Base-by-base conservation (phyloP, 371 early-diverging fungal species). In the Haplosporangium sp. region DNA sequence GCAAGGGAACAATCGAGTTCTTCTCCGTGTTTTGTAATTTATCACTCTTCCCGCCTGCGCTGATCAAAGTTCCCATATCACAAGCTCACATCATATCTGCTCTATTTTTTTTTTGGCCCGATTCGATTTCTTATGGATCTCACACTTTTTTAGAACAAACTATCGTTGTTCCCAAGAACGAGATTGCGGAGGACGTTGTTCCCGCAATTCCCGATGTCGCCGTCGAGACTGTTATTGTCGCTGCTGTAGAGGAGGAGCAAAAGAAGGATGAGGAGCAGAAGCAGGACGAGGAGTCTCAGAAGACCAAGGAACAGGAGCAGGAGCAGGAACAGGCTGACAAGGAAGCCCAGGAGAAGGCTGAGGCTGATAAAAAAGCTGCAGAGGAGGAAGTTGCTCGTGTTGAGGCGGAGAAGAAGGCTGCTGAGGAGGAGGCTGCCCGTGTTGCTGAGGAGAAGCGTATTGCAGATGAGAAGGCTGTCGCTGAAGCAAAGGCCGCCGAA, bases 401-500 rank as follows among this genome's bases (percentile, higher is more conserved):
- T 18, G 56, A 23, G 38, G 51, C 59, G 21, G 60, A 40, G 55
- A 23, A 54, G 55, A 41, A 62, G 55, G 63, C 55, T 1, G 63
- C 53, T 40, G 54, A 53, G 42, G 55, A 63, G 55, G 41, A 62
- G 62, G 62, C 62, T 21, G 29, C 29, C 29, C 29, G 29, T 4
- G 4, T 29, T 29, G 53, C 51, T 5, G 45, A 38, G 43, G 63
- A 54, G 52, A 29, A 23, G n/a, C 37, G 42, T 6, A 11, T 84
- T 55, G 86, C 87, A 51, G 56, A 62, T 20, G 83, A 85, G 64
- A 83, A 87, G 84, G 29, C 29, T 29, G 29, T 4, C 4, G 29
- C 29, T 29, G 61, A 54, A 9, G 84, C 16, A 13, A 84, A 65
- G 79, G 74, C 36, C 12, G 83, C 80, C 7, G 73, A 82, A 46